Evolutionary conservation across 371 early-diverging fungal genomes (phyloP).

Genomic region (Mortierella sp.): DNA sequence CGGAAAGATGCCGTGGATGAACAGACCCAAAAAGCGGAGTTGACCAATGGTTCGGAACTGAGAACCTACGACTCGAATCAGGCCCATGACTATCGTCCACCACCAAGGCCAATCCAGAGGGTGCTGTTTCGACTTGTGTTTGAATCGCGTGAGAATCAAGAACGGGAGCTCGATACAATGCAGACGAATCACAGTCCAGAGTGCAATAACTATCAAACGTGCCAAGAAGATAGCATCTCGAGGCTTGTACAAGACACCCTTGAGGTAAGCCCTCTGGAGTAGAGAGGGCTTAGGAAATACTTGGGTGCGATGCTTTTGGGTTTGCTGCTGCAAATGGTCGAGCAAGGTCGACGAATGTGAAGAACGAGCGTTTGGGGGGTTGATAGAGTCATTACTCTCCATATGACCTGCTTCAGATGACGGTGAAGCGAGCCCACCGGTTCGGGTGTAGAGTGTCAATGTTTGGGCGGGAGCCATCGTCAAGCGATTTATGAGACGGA

Average conservation of each 20-base stretch:
- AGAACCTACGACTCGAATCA: conserved; percentile 6
- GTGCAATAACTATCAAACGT: background rate
- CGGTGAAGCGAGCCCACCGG: no score
- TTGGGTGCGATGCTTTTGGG: conserved; percentile 2
- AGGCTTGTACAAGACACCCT: conserved; percentile 25
- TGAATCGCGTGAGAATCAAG: conserved; percentile 19
- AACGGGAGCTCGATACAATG: conserved; percentile 25
- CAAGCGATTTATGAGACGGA: no score
- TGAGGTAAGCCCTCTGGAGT: conserved; percentile 14
- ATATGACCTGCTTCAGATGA: no score
- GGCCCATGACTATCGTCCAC: conserved; percentile 14
- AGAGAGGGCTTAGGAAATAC: conserved; percentile 6
- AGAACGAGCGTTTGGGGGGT: no score
- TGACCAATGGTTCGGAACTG: conserved; percentile 11
- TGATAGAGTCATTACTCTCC: no score
- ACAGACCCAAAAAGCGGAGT: conserved; percentile 4
- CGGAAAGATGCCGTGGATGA: background rate
- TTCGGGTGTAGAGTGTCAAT: no score
- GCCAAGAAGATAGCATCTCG: conserved; percentile 11
- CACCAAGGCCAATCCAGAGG: conserved; percentile 21
- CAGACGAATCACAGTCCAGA: conserved; percentile 16
- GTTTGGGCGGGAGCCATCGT: no score
- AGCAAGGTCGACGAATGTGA: no score
- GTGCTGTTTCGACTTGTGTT: conserved; percentile 11
- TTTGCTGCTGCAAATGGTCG: background rate